phyloP scores from a whole-genome alignment of 2,329 filamentous ascomycete genomes.

The Albifimbria verrucaria region DNA sequence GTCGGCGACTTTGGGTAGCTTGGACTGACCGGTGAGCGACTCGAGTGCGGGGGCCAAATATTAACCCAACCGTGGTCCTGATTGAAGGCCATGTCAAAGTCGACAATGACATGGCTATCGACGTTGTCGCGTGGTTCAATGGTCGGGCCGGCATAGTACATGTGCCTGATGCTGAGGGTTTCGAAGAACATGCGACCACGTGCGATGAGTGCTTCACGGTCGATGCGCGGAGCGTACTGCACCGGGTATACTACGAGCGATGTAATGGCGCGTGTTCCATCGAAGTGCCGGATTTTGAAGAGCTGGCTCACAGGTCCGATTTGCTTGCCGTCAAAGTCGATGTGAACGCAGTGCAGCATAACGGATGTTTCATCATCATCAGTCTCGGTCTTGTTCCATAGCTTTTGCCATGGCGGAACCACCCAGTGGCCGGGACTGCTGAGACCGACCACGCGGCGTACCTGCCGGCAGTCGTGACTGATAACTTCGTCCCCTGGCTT shows the following conservation, averaged over 20 bases:
- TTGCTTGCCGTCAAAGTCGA: constrained; percentile 27
- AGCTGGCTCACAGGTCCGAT: constrained; percentile 20
- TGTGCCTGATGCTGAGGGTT: constrained; percentile 14
- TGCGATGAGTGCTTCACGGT: constrained; percentile 12
- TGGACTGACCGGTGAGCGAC: not conserved
- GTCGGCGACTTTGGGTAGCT: not conserved
- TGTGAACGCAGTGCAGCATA: constrained; percentile 15
- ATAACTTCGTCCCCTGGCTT: constrained; percentile 20
- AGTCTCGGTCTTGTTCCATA: not conserved
- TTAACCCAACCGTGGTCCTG: constrained; percentile 2
- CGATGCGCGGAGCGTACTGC: constrained; percentile 1
- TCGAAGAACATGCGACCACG: constrained; percentile 18
- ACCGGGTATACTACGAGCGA: constrained; percentile 24
- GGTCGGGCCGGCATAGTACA: constrained; percentile 24
- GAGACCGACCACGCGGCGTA: constrained; percentile 18
- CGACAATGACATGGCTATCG: constrained; percentile 28
- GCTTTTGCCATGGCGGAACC: not conserved
- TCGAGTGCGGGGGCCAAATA: not conserved
- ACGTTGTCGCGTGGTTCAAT: constrained; percentile 21
- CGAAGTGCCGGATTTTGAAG: constrained; percentile 21
- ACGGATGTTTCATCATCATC: constrained; percentile 3
- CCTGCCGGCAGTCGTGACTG: constrained; percentile 13
- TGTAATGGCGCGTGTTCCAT: constrained; percentile 18
- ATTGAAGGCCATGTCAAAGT: constrained; percentile 24
- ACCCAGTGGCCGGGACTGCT: constrained; percentile 5